These are phyloP conservation scores for Kwoniella botswanensis DNA, from an alignment of 768 basidiomycete genomes.

Conservation along the genomic window DNA sequence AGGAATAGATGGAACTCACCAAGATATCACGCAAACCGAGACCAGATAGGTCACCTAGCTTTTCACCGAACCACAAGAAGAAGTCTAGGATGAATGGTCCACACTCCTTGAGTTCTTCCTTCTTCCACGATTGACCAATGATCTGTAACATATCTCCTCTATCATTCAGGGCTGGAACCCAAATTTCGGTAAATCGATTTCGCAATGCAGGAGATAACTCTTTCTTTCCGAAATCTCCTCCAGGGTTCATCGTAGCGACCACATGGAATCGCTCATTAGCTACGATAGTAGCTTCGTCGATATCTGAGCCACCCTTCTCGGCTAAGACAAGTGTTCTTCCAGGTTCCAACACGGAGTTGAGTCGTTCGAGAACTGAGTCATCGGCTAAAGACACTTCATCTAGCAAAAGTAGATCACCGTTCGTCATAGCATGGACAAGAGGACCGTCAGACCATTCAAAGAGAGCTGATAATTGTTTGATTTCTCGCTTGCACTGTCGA, in stretches of 20 bases:
- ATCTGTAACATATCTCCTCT: slow-evolving; percentile 78
- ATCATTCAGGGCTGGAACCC: slow-evolving; percentile 86
- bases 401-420: slow-evolving; percentile 82
- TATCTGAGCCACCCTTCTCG: slow-evolving; percentile 80
- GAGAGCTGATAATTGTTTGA: slow-evolving; percentile 67
- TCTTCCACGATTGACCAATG: slow-evolving; percentile 71
- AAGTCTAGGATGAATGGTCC: slow-evolving; percentile 75
- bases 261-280: slow-evolving; percentile 80
- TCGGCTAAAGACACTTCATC: slow-evolving; percentile 98
- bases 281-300: slow-evolving; percentile 69
- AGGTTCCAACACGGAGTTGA: slow-evolving; percentile 97
- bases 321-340: slow-evolving; percentile 85
- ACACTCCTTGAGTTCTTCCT: slow-evolving; percentile 64
- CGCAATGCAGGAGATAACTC: slow-evolving; percentile 94
- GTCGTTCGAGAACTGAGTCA: slow-evolving; percentile 93
- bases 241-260: slow-evolving; percentile 98
- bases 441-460: slow-evolving; percentile 99
- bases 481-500: slow-evolving; percentile 42
- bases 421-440: slow-evolving; percentile 87
- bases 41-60: slow-evolving; percentile 65
- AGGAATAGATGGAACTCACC: slow-evolving; percentile 61
- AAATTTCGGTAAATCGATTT: slow-evolving; percentile 98
- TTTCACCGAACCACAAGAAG: slow-evolving; percentile 73
- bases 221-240: slow-evolving; percentile 98
- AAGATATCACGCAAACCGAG: slow-evolving; percentile 85